A percentile compares a stretch with the other conserved stretches of the same genome.
Conservation (phyloP, 345 rosid genomes). For the Boechera stricta region DNA sequence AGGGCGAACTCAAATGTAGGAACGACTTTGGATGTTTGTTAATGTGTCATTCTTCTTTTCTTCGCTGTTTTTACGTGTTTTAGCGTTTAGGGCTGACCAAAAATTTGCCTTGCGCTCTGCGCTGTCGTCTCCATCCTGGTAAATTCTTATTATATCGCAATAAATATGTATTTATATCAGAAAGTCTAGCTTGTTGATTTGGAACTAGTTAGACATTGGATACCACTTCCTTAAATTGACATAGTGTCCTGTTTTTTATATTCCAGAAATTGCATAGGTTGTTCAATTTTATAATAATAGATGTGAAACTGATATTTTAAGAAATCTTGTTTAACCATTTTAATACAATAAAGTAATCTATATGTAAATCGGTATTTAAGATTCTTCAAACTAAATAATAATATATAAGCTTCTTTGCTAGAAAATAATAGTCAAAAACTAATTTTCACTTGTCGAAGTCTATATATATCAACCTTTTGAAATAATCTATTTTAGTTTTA, state of each 20-base stretch:
- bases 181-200: conserved; percentile 27
- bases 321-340: not conserved
- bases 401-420: no score
- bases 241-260: not conserved
- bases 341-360: not conserved
- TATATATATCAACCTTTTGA: not conserved
- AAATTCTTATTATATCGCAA: conserved; percentile 1
- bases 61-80: conserved; percentile 11
- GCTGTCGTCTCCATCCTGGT: not conserved
- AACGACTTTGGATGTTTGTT: no score
- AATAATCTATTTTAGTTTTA: not conserved
- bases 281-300: not conserved
- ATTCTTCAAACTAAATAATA: not conserved
- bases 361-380: not conserved
- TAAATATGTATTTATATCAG: no score
- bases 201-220: conserved; percentile 37
- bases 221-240: conserved; percentile 14
- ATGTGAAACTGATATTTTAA: not conserved
- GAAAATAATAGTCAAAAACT: no score
- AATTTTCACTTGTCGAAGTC: not conserved
- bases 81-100: conserved; percentile 35
- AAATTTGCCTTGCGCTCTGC: conserved; percentile 20
- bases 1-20: no score
- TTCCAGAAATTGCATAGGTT: not conserved
- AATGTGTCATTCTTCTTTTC: conserved; percentile 8